Evolutionary conservation across 2,329 filamentous ascomycete genomes (phyloP), one percentile per base, ranked within the genome.

Genomic region (Thelonectria discophora): DNA sequence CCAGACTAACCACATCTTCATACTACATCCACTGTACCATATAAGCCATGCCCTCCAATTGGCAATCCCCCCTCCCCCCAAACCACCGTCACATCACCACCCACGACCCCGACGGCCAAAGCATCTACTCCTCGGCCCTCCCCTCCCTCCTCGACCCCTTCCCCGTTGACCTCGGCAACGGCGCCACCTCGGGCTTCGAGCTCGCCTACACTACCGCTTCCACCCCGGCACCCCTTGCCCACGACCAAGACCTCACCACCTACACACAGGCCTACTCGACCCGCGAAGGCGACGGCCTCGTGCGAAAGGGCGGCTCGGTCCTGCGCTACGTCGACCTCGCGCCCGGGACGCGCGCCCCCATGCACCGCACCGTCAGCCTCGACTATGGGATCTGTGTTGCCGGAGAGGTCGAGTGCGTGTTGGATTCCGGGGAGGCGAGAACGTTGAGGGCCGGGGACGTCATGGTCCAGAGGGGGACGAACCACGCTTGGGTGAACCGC

Each of bases 361-460:
- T 64, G 59, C 59, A 64, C 20, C 59, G 62, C n/a, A 60, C 62
- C 17, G 59, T 62, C 17, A 64, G 62, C 21, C 48, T 54, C 8
- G 59, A 63, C 43, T 55, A 59, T 5, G 59, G 50, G 17, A 53
- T 62, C 4, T 18, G 62, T 1, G 45, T 64, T 11, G 50, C 39
- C 11, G 59, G 62, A 3, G 60, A 64, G 27, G 46, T 58, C 21
- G 60, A 52, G 2, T 64, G 58, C 30, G 11, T 62, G 3, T n/a
- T 62, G 20, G 62, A 64, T 13, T 59, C 59, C 1, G 58, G 62
- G 2, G 58, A 62, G 15, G 47, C 21, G 3, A 51, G 59, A 11
- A 32, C 40, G 3, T 34, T 62, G 5, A 21, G 32, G 12, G 45
- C 55, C 0, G 62, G 59, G 1, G 59, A 63, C 12, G 2, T 64